Evolutionary conservation across 306 rosid species (phyloP).

Genomic region (Rubus parviflorus): DNA sequence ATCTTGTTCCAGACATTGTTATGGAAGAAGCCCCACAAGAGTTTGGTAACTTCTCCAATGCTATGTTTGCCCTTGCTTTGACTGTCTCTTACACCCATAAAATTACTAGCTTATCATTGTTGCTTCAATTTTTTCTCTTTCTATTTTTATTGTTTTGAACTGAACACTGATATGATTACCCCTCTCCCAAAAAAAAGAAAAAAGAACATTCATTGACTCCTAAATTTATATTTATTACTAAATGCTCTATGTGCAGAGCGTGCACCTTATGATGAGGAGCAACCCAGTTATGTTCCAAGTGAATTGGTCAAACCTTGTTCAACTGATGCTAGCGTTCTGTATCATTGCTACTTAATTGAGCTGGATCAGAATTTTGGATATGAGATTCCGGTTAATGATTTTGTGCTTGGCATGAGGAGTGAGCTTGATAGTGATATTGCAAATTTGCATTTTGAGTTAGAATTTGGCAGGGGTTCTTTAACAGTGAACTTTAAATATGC

Average conservation of each 20-base stretch:
- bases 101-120: background rate
- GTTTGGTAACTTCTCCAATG: constrained; percentile 41
- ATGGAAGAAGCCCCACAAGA: constrained; percentile 56
- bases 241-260: constrained; percentile 38
- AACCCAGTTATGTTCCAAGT: constrained; percentile 57
- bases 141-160: background rate
- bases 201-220: background rate
- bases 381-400: constrained; percentile 45
- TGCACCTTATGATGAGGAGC: constrained; percentile 52
- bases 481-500: constrained; percentile 39
- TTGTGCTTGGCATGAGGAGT: constrained; percentile 56
- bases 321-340: constrained; percentile 27
- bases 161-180: background rate
- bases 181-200: background rate
- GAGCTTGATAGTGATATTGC: constrained; percentile 55
- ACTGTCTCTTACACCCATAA: background rate
- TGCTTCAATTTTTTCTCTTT: background rate
- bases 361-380: constrained; percentile 48
- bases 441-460: constrained; percentile 42
- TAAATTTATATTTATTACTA: constrained; percentile 11
- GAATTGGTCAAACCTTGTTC: constrained; percentile 47
- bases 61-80: constrained; percentile 24
- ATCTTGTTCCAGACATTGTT: constrained; percentile 65
- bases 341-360: constrained; percentile 74
- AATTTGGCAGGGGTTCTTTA: constrained; percentile 51